Percentiles rank a stretch among this genome's conserved stretches.
Conservation (phyloP, 2,329 filamentous ascomycete genomes). For the Tolypocladium paradoxum region DNA sequence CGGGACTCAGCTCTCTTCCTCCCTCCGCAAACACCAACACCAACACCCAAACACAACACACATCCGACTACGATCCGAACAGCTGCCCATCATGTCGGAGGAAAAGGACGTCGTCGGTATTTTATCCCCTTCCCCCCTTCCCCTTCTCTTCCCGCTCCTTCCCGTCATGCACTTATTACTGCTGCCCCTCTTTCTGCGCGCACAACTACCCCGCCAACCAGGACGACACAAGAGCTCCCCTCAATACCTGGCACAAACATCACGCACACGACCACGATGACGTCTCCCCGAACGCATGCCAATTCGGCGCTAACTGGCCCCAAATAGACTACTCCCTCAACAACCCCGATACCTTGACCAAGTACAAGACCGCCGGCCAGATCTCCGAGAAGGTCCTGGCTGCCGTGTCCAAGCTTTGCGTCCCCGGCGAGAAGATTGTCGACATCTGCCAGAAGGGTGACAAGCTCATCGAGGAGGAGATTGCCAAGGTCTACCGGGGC, state of each 20-base stretch:
- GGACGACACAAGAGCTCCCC: neutral
- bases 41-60: neutral
- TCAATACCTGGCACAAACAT: neutral
- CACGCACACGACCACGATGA: conserved; percentile 3
- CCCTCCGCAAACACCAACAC: neutral
- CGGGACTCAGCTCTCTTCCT: neutral
- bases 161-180: neutral
- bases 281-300: neutral
- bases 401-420: conserved; percentile 62
- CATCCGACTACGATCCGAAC: neutral
- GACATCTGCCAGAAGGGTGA: conserved; percentile 93
- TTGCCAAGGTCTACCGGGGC: conserved; percentile 93
- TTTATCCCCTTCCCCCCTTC: conserved; percentile 11
- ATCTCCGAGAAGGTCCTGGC: conserved; percentile 95
- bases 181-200: conserved; percentile 13
- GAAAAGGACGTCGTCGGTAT: conserved; percentile 34
- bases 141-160: neutral
- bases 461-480: conserved; percentile 86
- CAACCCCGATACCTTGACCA: conserved; percentile 92
- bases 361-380: conserved; percentile 93
- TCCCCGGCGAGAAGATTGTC: conserved; percentile 84
- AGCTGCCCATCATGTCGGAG: conserved; percentile 31
- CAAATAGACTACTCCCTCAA: conserved; percentile 71
- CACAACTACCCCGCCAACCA: conserved; percentile 8
- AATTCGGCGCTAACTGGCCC: neutral